Evolutionary conservation across 2,329 filamentous ascomycete genomes (phyloP).

Genomic region (Domatiomyces catenatus): DNA sequence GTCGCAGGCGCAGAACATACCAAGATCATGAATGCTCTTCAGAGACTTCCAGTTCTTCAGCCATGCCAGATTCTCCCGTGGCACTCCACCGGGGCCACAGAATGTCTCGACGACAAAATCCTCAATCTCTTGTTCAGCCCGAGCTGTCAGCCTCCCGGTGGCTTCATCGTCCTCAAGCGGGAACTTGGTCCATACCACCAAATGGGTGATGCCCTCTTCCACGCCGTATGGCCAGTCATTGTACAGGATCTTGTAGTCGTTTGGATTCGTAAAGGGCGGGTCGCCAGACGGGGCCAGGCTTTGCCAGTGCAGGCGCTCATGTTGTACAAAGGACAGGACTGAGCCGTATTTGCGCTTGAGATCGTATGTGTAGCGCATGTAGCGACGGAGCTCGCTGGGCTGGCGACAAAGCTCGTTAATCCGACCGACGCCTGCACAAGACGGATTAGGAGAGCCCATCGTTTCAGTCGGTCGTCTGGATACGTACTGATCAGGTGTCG

Average conservation of each 20-base stretch:
- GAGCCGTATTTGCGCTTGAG: slow-evolving; percentile 56
- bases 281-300: slow-evolving; percentile 26
- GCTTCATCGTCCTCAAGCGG: slow-evolving; percentile 52
- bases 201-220: slow-evolving; percentile 59
- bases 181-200: slow-evolving; percentile 92
- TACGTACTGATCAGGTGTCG: slow-evolving; percentile 40
- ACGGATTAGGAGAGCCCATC: too few species aligned
- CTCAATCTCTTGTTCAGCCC: slow-evolving; percentile 50
- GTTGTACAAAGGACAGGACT: slow-evolving; percentile 61
- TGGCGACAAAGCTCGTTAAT: slow-evolving; percentile 63
- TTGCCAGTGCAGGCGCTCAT: slow-evolving; percentile 55
- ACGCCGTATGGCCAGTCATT: slow-evolving; percentile 96
- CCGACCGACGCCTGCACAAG: slow-evolving; percentile 40
- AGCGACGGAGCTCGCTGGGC: slow-evolving; percentile 63
- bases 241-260: slow-evolving; percentile 50
- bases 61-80: slow-evolving; percentile 51
- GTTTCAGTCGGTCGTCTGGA: too few species aligned
- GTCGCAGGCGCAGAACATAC: slow-evolving; percentile 5
- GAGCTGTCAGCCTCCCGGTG: slow-evolving; percentile 50
- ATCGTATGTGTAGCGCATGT: slow-evolving; percentile 52
- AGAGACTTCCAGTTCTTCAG: slow-evolving; percentile 83
- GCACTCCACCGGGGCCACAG: slow-evolving; percentile 31
- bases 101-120: slow-evolving; percentile 56
- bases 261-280: slow-evolving; percentile 29
- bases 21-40: slow-evolving; percentile 67